Evolutionary conservation across 176 grass and related monocot species (phyloP), one percentile per base, ranked within the genome.

Genomic region (Alopecurus myosuroides): DNA sequence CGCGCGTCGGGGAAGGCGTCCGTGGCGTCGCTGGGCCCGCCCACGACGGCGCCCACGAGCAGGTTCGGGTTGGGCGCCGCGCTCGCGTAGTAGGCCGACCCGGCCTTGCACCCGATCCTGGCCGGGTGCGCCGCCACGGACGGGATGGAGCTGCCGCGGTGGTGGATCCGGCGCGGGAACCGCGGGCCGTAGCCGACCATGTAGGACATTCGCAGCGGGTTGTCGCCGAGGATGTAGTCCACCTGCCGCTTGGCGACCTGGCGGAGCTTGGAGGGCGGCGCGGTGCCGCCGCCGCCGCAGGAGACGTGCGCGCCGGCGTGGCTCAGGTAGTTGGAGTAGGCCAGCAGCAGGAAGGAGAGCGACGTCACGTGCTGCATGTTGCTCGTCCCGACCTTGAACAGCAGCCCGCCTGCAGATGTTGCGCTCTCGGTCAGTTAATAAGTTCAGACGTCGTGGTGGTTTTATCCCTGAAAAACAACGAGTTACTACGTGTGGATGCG

Each of bases 351-450:
- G 85, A 95, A 95, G 4, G 90, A 95, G 68, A 95, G 90, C 56
- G 93, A 86, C 17, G 93, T 95, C 74, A 95, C 93, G 82, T 92
- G 93, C 85, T 92, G 93, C 93, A 95, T 92, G 82, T 95, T 90
- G 87, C 93, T 95, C 17, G 87, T 79, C 63, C 93, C 93, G 4
- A 89, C 82, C 79, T 95, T 92, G 50, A 90, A 95, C 78, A 95
- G 49, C 34, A 94, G 71, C 29, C 90, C 89, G 10, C 92, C 92
- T 91, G 88, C 62, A 15, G 4, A 19, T 33, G 15, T 35, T 17
- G 22, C 74, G 6, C 40, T 26, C 22, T 17, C 9, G 26, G n/a
- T 68, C 15, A 35, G 15, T 12, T 11, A 0, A 12, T 7, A 22
- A 77, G 11, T 25, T 39, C 14, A 69, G 42, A 2, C 23, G 52